Evolutionary conservation across 805 yeast species (phyloP).

Genomic region (Tetrapisispora pingtungensis): DNA sequence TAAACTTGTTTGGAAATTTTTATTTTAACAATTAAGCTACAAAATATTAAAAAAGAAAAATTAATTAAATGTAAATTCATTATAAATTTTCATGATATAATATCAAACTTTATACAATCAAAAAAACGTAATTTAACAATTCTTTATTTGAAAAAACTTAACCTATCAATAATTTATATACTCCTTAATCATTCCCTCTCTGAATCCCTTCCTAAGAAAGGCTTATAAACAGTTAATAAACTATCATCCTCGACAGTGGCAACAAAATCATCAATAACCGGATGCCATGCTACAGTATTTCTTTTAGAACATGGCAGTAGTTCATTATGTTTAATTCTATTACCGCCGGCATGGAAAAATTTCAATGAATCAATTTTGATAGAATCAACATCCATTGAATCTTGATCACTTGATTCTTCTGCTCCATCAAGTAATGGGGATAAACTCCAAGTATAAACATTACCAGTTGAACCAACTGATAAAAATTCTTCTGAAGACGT

Average conservation of each 20-base stretch:
- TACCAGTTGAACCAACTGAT: conserved; percentile 23
- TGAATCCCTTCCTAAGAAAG: conserved; percentile 10
- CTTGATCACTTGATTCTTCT: conserved; percentile 4
- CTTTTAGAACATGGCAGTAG: conserved; percentile 6
- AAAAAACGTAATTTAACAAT: too few species aligned
- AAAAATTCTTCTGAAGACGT: conserved; percentile 19
- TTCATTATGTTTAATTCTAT: conserved; percentile 10
- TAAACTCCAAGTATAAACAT: conserved; percentile 27
- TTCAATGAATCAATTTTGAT: conserved; percentile 15
- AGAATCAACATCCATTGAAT: conserved; percentile 11
- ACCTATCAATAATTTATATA: too few species aligned
- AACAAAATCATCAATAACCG: conserved; percentile 20
- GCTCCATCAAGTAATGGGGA: conserved; percentile 3
- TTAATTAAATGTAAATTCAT: too few species aligned
- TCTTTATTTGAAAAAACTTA: too few species aligned
- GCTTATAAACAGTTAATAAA: conserved; percentile 21
- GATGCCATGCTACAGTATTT: conserved; percentile 24
- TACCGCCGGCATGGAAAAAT: conserved; percentile 26
- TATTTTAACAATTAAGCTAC: too few species aligned
- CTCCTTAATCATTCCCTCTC: conserved; percentile 5
- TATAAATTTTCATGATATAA: too few species aligned
- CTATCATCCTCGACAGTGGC: conserved; percentile 24
- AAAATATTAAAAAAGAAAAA: too few species aligned
- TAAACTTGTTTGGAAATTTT: too few species aligned
- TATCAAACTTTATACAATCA: too few species aligned